These are phyloP conservation scores for Prunus fruticosa DNA, from an alignment of 306 rosid genomes.

Conservation along the genomic window DNA sequence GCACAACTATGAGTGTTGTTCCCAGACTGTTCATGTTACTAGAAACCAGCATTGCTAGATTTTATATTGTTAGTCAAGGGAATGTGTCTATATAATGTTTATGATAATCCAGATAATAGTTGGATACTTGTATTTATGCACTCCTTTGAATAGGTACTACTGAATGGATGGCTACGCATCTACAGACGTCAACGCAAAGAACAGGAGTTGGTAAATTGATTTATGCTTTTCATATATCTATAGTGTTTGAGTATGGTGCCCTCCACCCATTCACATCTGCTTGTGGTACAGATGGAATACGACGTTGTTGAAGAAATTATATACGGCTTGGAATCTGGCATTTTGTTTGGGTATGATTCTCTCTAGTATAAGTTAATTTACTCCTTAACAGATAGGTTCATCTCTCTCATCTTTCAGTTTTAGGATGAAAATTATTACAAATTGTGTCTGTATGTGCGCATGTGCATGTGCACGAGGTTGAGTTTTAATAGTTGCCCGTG, in stretches of 20 bases:
- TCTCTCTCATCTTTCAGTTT: conserved; percentile 12
- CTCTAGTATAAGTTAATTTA: conserved; percentile 13
- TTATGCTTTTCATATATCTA: conserved; percentile 16
- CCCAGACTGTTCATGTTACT: neutral
- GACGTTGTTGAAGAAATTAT: conserved; percentile 94
- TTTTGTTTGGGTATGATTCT: conserved; percentile 78
- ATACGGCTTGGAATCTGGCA: conserved; percentile 94
- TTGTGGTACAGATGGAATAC: conserved; percentile 75
- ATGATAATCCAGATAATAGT: neutral
- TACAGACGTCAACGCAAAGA: conserved; percentile 75
- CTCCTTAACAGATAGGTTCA: conserved; percentile 9
- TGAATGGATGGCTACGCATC: conserved; percentile 88
- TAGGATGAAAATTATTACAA: conserved; percentile 4
- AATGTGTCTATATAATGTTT: neutral
- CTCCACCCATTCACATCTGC: conserved; percentile 6
- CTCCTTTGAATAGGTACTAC: conserved; percentile 53
- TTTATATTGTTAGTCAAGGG: neutral
- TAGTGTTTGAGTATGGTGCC: conserved; percentile 13
- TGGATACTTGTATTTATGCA: neutral
- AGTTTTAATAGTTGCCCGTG: neutral
- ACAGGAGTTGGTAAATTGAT: conserved; percentile 79
- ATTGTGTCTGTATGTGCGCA: neutral
- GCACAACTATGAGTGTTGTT: conserved; percentile 5
- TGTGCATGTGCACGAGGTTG: neutral
- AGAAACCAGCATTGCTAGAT: conserved; percentile 3